phyloP scores from a whole-genome alignment of 2,329 filamentous ascomycete genomes.

The Penicillium occitanis region DNA sequence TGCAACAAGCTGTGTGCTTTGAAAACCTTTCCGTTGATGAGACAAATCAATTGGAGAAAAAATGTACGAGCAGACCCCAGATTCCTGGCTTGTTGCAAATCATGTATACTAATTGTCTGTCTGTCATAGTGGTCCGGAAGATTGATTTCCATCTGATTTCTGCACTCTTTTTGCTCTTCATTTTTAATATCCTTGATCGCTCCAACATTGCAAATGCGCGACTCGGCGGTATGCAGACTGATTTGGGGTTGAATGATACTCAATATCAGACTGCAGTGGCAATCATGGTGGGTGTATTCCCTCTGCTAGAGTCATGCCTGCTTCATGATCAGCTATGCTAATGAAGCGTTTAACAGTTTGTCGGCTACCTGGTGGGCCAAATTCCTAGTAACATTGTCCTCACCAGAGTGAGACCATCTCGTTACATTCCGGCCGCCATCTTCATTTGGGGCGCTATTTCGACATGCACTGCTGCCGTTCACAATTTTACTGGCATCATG shows the following conservation, averaged over 20 bases:
- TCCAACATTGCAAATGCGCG: constrained; percentile 69
- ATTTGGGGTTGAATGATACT: constrained; percentile 56
- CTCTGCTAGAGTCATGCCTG: too few relatives aligned
- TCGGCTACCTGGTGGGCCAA: not conserved
- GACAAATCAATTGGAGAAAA: not conserved
- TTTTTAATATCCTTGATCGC: constrained; percentile 53
- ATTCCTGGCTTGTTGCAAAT: not conserved
- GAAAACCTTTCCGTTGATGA: not conserved
- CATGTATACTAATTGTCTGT: not conserved
- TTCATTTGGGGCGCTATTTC: not conserved
- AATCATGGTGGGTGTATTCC: constrained; percentile 55
- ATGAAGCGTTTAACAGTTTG: not conserved
- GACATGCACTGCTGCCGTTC: not conserved
- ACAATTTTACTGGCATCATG: not conserved
- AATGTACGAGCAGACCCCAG: not conserved
- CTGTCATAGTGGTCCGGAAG: not conserved
- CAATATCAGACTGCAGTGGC: constrained; percentile 65
- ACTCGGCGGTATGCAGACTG: constrained; percentile 63
- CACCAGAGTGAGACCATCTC: not conserved
- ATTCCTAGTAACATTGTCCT: not conserved
- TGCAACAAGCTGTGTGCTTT: not conserved
- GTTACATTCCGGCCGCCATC: not conserved
- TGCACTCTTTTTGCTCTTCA: constrained; percentile 4
- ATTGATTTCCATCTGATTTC: not conserved
- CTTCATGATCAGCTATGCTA: not conserved